These are phyloP conservation scores for Multifurca ochricompacta DNA, from an alignment of 768 basidiomycete species.

Conservation along the genomic window DNA sequence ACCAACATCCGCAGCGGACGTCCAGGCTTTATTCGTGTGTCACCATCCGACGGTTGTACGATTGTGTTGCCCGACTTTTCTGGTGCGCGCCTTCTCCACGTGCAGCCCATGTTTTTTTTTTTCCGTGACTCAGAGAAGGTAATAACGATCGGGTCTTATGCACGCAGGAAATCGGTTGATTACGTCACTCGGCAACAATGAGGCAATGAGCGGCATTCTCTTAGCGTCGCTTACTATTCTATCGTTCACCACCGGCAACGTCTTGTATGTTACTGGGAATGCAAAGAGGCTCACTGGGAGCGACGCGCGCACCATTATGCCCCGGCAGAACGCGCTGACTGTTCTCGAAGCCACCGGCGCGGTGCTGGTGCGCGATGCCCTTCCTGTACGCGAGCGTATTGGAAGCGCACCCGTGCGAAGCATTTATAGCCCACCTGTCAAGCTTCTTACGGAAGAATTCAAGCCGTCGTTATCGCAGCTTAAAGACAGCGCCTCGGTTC, in stretches of 20 bases:
- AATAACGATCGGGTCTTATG: neutral
- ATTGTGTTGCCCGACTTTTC: constrained; percentile 54
- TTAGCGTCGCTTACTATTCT: constrained; percentile 52
- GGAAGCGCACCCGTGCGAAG: constrained; percentile 29
- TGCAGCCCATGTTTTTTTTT: constrained; percentile 9
- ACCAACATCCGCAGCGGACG: constrained; percentile 60
- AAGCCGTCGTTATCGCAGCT: constrained; percentile 23
- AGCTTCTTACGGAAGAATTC: constrained; percentile 43
- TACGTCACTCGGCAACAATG: constrained; percentile 57
- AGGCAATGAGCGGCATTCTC: constrained; percentile 34
- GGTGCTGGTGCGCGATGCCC: constrained; percentile 42
- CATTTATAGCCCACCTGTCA: constrained; percentile 55
- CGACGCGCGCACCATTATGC: constrained; percentile 47
- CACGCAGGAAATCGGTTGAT: constrained; percentile 49
- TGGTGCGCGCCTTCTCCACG: constrained; percentile 27
- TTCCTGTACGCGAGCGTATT: constrained; percentile 42
- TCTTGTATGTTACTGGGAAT: constrained; percentile 55
- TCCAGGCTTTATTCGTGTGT: constrained; percentile 55
- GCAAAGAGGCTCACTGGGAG: constrained; percentile 43
- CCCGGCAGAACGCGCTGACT: constrained; percentile 43
- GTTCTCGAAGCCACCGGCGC: constrained; percentile 45
- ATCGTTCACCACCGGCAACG: constrained; percentile 43
- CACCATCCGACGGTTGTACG: constrained; percentile 44
- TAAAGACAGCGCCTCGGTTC: constrained; percentile 22
- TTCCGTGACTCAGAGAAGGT: neutral